phyloP scores from a whole-genome alignment of 106 monocot genomes.

The Apostasia ramifera region DNA sequence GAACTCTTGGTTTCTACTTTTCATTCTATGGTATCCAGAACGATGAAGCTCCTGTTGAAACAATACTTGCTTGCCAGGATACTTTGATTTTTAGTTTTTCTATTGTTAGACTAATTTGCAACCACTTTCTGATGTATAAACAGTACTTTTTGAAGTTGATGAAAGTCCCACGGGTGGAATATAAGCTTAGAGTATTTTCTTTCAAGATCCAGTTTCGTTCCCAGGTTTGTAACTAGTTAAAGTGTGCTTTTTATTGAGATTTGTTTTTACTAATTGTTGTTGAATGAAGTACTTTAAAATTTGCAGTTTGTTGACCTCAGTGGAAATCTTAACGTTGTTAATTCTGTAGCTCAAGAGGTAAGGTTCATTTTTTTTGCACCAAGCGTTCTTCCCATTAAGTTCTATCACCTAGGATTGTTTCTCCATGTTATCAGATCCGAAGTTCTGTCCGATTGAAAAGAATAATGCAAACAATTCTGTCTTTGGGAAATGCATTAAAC shows the following conservation, averaged over 20 bases:
- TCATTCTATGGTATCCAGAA: too few relatives aligned
- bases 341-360: constrained; percentile 73
- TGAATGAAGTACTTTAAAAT: not conserved
- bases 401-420: not conserved
- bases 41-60: too few relatives aligned
- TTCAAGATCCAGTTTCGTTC: constrained; percentile 89
- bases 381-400: not conserved
- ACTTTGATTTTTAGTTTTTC: not conserved
- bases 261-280: not conserved
- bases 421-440: constrained; percentile 46
- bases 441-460: constrained; percentile 85
- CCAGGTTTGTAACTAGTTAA: constrained; percentile 33
- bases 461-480: constrained; percentile 97
- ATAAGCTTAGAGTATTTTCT: constrained; percentile 83
- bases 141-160: constrained; percentile 94
- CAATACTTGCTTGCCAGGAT: too few relatives aligned
- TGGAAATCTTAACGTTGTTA: constrained; percentile 62
- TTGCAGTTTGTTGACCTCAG: constrained; percentile 71
- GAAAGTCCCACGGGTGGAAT: constrained; percentile 93
- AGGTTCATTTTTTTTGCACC: not conserved
- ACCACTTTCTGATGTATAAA: not conserved
- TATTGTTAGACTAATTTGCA: not conserved
- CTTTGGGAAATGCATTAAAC: constrained; percentile 93
- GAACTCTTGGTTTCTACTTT: too few relatives aligned
- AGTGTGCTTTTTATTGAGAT: not conserved